Base-by-base conservation (phyloP, 148 eudicot species). In the Heliamphora exappendiculata region DNA sequence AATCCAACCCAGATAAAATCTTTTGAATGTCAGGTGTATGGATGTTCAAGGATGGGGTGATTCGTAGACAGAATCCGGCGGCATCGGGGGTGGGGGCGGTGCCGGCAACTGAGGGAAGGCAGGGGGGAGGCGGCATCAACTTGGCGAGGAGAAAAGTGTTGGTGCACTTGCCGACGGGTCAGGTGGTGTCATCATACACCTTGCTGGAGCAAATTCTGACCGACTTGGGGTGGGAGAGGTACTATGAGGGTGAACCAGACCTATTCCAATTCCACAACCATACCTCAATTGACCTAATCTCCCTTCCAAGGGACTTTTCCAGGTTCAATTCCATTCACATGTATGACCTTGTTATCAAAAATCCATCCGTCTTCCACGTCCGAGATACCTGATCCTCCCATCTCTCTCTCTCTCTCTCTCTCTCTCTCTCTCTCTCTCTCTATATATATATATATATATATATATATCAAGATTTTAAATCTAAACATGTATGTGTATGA, bases 281-380 rank as follows among this genome's bases (percentile, higher is more conserved):
- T 5, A 74, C 81, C 10, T 82, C 88, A 24, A 88, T 84, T 55
- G 91, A 88, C 36, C 76, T 86, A 20, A 88, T 88, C 24, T 85
- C 91, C n/a, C 91, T 88, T 36, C 91, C 91, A 8, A 76, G 74
- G 34, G 86, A 85, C 31, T 88, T 88, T 70, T 82, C 87, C 74
- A 88, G 59, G 82, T 85, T 88, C 72, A 82, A 44, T 67, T 88
- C 91, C 33, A 63, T 86, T 57, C 78, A 88, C 73, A 88, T 88
- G 91, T 88, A 88, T 28, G 91, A 88, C 75, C 68, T 88, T 39
- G 91, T 88, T 11, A 75, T 88, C 8, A 88, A 88, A 58, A 80
- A 84, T 78, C 91, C 91, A 68, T 84, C 84, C 47, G 37, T 86
- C 72, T 88, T 88, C 81, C 91, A 88, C 41, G 88, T 87, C 73